A percentile compares a stretch with the other conserved stretches of the same genome.
Conservation (phyloP, 768 basidiomycete genomes). For the Tulasnella sp. region DNA sequence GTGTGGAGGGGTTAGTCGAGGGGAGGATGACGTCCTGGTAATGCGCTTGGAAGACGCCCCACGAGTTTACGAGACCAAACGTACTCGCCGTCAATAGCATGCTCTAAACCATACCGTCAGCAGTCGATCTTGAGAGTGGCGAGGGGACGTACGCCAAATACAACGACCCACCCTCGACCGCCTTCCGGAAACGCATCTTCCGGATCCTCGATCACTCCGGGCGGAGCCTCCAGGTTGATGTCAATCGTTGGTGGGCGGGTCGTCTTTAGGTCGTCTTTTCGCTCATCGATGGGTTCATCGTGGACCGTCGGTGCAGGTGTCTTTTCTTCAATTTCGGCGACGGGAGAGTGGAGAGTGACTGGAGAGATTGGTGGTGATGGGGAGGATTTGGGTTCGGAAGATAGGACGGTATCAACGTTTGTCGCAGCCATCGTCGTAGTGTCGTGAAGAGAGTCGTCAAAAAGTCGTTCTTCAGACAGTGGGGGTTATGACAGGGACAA, state of each 20-base stretch:
- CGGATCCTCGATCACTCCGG: conserved; percentile 5
- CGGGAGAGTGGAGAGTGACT: too few species aligned
- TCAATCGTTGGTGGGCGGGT: not conserved
- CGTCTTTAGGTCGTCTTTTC: not conserved
- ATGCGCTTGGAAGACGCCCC: conserved; percentile 12
- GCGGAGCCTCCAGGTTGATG: conserved; percentile 4
- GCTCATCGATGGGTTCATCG: not conserved
- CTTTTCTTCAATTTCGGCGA: not conserved
- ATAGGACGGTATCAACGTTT: too few species aligned
- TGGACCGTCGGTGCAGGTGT: not conserved
- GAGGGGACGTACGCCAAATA: conserved; percentile 8
- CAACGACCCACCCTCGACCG: conserved; percentile 9
- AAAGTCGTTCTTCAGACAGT: too few species aligned
- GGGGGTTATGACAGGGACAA: too few species aligned
- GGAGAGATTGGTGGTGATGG: too few species aligned
- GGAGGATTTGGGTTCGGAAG: too few species aligned
- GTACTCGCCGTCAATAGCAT: conserved; percentile 1
- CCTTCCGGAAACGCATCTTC: conserved; percentile 12
- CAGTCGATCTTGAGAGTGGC: not conserved
- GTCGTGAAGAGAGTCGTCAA: too few species aligned
- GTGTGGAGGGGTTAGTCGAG: conserved; percentile 6
- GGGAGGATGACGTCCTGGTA: conserved; percentile 9
- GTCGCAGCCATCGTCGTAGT: too few species aligned
- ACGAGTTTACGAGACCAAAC: conserved; percentile 14
- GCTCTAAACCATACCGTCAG: not conserved